Conservation (phyloP, 2,329 filamentous ascomycete genomes). For the Aaosphaeria pasadenensis region DNA sequence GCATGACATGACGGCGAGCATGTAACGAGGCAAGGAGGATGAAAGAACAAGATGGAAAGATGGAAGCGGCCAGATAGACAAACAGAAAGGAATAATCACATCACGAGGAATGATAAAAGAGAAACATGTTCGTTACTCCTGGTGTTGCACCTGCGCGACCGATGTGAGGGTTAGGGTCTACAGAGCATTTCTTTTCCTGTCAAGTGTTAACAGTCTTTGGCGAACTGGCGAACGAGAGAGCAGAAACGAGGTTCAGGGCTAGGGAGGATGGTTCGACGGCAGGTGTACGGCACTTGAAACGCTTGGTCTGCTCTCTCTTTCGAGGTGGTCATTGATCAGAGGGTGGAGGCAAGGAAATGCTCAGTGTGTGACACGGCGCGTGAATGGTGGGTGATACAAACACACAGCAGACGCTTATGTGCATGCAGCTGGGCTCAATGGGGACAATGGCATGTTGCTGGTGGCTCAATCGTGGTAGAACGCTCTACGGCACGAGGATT, state of each 20-base stretch:
- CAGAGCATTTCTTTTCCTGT: constrained; percentile 8
- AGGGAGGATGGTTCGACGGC: constrained; percentile 15
- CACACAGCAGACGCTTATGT: constrained; percentile 21
- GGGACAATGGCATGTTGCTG: constrained; percentile 9
- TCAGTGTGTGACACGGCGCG: constrained; percentile 17
- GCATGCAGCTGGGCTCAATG: constrained; percentile 18
- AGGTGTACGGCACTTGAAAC: constrained; percentile 10
- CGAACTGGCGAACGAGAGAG: not conserved
- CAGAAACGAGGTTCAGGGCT: constrained; percentile 13
- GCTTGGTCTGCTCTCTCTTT: constrained; percentile 1
- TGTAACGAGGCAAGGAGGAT: constrained; percentile 11
- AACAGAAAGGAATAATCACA: too few species aligned
- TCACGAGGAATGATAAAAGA: too few species aligned
- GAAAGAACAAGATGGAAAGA: not conserved
- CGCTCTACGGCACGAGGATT: constrained; percentile 25
- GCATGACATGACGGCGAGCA: constrained; percentile 4
- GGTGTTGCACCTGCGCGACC: not conserved
- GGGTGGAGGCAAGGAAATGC: constrained; percentile 25
- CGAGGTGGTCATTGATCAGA: constrained; percentile 7
- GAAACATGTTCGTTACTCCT: not conserved
- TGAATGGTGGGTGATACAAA: constrained; percentile 15
- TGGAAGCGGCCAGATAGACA: too few species aligned
- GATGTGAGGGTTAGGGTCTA: constrained; percentile 9
- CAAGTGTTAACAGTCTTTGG: constrained; percentile 1
- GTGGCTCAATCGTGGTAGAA: constrained; percentile 14